Evolutionary conservation across 2,329 filamentous ascomycete species (phyloP), one percentile per base, ranked within the genome.

Genomic region (Clarireedia sp.): DNA sequence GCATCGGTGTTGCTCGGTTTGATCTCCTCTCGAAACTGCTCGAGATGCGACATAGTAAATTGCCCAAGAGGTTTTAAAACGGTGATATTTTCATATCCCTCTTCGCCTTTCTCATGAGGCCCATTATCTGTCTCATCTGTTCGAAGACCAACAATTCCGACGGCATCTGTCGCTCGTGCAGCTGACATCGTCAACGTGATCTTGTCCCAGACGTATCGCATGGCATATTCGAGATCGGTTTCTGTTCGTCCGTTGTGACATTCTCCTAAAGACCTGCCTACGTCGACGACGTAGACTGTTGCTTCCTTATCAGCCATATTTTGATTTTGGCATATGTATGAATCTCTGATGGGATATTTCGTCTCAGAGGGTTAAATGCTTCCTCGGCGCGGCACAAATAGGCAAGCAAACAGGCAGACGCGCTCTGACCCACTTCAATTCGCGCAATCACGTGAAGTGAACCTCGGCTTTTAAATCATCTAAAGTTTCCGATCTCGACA

Each of bases 201-300:
- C 69, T 89, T 94, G 76, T 97, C 92, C 91, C 92, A 99, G 49
- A 97, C 81, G 72, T 96, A 99, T 59, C 83, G 82, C 82, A 97
- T 85, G 48, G 83, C 82, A 83, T 86, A 99, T 58, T 96, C 89
- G 17, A 99, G 80, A 69, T 97, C 87, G 3, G 86, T 86, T 69
- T 92, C 81, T 19, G 75, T 69, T 62, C 94, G 83, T 24, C 86
- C 89, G 72, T 82, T 78, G 63, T 83, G 81, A 64, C 76, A 79
- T 67, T 87, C 76, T 56, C 78, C 86, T 88, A 95, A 96, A n/a
- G 91, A 88, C 66, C 75, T 77, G 56, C 90, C 91, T 23, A 96
- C 76, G 72, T 99, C 94, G 58, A 99, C 73, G 63, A 99, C 86
- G 71, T 94, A 99, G 44, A 97, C 82, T 0, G 87, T 94, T 8